These are phyloP conservation scores for Ascochyta clinopodiicola DNA, from an alignment of 2,329 filamentous ascomycete genomes.

Conservation along the genomic window DNA sequence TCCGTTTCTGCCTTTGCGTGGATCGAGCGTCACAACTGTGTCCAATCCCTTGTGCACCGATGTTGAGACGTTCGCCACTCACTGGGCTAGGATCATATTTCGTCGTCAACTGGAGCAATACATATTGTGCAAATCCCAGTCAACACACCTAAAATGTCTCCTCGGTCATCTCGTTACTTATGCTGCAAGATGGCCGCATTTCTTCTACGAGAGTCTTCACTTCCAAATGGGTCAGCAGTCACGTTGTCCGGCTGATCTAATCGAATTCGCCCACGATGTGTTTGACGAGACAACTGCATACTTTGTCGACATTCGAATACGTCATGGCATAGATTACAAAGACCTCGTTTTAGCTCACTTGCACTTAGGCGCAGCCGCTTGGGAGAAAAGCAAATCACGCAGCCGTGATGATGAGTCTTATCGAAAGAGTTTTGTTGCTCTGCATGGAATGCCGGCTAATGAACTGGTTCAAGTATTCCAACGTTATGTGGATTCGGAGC, in stretches of 20 bases:
- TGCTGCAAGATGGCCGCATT: constrained; percentile 2
- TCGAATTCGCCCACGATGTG: constrained; percentile 6
- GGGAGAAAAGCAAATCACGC: not conserved
- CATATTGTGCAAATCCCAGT: not conserved
- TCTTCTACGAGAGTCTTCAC: constrained; percentile 6
- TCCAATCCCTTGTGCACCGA: not conserved
- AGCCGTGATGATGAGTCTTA: not conserved
- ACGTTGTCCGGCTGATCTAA: not conserved
- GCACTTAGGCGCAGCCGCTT: not conserved
- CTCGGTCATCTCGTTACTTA: constrained; percentile 3
- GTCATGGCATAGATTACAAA: not conserved
- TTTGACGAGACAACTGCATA: constrained; percentile 6
- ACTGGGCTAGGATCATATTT: constrained; percentile 4
- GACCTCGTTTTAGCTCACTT: constrained; percentile 5
- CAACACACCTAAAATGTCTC: not conserved
- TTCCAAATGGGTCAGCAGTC: constrained; percentile 2
- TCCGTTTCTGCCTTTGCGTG: not conserved
- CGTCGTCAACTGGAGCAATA: constrained; percentile 1
- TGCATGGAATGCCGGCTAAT: not conserved
- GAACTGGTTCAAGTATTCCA: not conserved
- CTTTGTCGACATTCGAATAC: not conserved
- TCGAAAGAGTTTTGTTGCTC: not conserved
- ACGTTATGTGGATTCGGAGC: constrained; percentile 1
- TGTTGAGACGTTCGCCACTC: not conserved
- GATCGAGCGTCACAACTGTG: not conserved